Base-by-base conservation (phyloP, 768 basidiomycete species). In the Termitomyces sp. region DNA sequence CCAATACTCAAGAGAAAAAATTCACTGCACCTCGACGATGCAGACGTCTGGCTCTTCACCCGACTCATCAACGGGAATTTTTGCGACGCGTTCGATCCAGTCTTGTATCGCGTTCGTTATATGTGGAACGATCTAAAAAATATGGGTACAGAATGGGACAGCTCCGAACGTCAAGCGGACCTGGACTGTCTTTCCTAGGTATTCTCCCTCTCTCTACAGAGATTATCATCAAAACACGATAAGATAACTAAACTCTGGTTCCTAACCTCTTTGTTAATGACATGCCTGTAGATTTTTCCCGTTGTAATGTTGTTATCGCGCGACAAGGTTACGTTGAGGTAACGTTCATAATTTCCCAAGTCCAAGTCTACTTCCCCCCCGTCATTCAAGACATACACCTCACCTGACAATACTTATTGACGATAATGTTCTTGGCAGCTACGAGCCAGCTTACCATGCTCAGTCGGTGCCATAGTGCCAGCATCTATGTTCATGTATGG, bases 401-500 rank as follows among this genome's bases (percentile, higher is more conserved):
- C 96, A 66, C 95, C 95, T 63, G 59, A 43, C 26, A 44, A 36
- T 9, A 56, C 51, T 57, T 36, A 23, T 56, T 51, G 47, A 35
- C 38, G 44, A 48, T 23, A 9, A 35, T 41, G 1, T 47, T 36
- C 23, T 20, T 44, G 33, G 4, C 26, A 57, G 18, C 48, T 49
- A 41, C 12, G 43, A 54, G 16, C 46, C 36, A 51, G 63, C 87
- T 80, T 71, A 93, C 95, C 96, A 71, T 99, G 96, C 73, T 99
- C 96, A 16, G 95, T 96, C 14, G 96, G 96, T 52, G 93, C 82
- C 96, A 99, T 99, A 20, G 96, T 98, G 38, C 96, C 96, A 26
- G 96, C 96, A 81, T 99, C 96, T 67, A 99, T 98, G 77, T 99
- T 99, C 96, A 99, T 98, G 67, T 99, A 99, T 14, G 96, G 96